Conservation (phyloP, 139 green algal genomes). For the Prasinococcaceae sp. region DNA sequence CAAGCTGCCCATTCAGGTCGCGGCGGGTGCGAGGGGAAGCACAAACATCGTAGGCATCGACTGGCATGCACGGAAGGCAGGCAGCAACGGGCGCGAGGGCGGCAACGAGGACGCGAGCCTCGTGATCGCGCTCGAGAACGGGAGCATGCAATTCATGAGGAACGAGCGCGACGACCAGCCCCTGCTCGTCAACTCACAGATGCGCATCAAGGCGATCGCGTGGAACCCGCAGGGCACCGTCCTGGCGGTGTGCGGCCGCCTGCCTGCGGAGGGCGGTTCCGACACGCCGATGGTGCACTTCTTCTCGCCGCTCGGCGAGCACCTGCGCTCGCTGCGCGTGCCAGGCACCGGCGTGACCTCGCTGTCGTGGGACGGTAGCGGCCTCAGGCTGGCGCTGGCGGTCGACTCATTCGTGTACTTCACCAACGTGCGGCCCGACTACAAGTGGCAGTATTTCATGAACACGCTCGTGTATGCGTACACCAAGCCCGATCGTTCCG, state of each 20-base stretch:
- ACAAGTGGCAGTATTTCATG: slow-evolving; percentile 51
- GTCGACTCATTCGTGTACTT: slow-evolving; percentile 66
- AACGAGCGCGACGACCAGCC: slow-evolving; percentile 49
- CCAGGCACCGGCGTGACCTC: slow-evolving; percentile 40
- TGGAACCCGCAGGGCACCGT: slow-evolving; percentile 58
- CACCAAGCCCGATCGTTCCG: slow-evolving; percentile 37
- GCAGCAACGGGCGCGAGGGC: slow-evolving; percentile 41
- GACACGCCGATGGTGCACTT: slow-evolving; percentile 48
- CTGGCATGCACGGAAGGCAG: too few species aligned
- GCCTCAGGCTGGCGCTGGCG: slow-evolving; percentile 47
- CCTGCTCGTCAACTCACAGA: slow-evolving; percentile 50
- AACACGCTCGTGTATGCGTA: slow-evolving; percentile 65
- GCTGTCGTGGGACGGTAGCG: slow-evolving; percentile 53
- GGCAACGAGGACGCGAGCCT: slow-evolving; percentile 43
- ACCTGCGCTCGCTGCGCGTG: slow-evolving; percentile 53
- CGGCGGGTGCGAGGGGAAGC: not conserved
- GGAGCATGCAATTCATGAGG: slow-evolving; percentile 53
- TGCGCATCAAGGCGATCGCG: slow-evolving; percentile 34
- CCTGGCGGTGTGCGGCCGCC: slow-evolving; percentile 32
- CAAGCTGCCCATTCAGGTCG: slow-evolving; percentile 39
- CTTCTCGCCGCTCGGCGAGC: slow-evolving; percentile 40
- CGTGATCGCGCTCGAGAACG: slow-evolving; percentile 51
- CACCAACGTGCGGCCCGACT: slow-evolving; percentile 42
- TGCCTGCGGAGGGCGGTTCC: not conserved
- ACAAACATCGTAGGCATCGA: slow-evolving; percentile 45